These are phyloP conservation scores for Beta vulgaris DNA, from an alignment of 148 eudicot genomes.

Conservation along the genomic window DNA sequence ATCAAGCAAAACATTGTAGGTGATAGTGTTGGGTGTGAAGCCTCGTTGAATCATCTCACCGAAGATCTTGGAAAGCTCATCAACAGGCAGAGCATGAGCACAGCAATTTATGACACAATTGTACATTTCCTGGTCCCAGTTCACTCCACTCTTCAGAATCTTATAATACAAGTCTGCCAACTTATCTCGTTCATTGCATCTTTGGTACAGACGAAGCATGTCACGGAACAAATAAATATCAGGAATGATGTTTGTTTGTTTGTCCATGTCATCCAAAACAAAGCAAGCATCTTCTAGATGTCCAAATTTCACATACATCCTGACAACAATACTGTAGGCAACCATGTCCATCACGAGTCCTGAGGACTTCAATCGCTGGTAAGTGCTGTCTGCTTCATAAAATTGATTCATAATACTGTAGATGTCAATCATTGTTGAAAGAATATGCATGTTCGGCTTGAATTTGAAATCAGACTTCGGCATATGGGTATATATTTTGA, in stretches of 20 bases:
- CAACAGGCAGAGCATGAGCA: conserved; percentile 79
- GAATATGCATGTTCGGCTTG: conserved; percentile 75
- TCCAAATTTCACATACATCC: conserved; percentile 86
- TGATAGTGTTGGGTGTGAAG: conserved; percentile 65
- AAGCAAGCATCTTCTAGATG: conserved; percentile 52
- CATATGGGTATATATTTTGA: conserved; percentile 58
- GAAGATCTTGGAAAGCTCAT: conserved; percentile 84
- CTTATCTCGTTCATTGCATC: conserved; percentile 50
- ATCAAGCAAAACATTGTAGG: conserved; percentile 80
- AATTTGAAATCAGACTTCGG: conserved; percentile 55
- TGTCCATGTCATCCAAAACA: conserved; percentile 65
- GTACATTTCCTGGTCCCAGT: conserved; percentile 94
- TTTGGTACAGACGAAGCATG: conserved; percentile 86
- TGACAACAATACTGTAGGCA: conserved; percentile 64
- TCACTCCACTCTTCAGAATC: conserved; percentile 51
- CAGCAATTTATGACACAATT: conserved; percentile 90
- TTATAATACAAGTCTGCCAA: conserved; percentile 69
- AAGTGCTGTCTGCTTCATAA: conserved; percentile 65
- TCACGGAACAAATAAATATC: conserved; percentile 77
- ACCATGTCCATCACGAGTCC: conserved; percentile 67
- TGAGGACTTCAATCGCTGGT: conserved; percentile 46
- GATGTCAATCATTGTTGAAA: conserved; percentile 84
- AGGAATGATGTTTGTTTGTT: conserved; percentile 59
- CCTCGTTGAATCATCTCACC: conserved; percentile 84
- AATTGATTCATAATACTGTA: conserved; percentile 62